Base-by-base conservation (phyloP, 257 asterid species). In the Vinca minor region DNA sequence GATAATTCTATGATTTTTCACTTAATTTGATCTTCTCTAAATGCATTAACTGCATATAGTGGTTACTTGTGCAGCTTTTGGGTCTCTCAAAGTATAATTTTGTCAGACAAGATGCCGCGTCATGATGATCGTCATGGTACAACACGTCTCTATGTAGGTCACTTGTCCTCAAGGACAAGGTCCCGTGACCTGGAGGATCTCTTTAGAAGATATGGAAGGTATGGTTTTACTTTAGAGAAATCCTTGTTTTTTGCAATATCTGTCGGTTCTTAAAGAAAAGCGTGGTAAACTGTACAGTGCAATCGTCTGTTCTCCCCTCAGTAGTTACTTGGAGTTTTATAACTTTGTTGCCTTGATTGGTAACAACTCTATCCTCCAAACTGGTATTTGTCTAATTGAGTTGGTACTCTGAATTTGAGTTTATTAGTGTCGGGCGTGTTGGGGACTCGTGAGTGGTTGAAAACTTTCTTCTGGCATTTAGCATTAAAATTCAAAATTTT, bases 121-220 rank as follows among this genome's bases (percentile, higher is more conserved):
- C 56, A 83, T 62, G 88, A 83, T 71, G 88, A 83, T 62, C 80
- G 84, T 20, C 72, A 77, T 67, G 83, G 80, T 28, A 72, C 71
- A 38, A 80, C 85, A 0, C 73, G 85, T 44, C 85, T 83, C 48
- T 83, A 83, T 69, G 85, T 83, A 62, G 88, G 88, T 28, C 88
- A 65, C 59, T 70, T 83, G 63, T 76, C 85, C 49, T 76, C 84
- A 38, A 76, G 88, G 73, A 83, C 88, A 2, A 76, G 82, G 3
- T 77, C 88, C 1, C 84, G 88, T 15, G 88, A 83, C 69, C 64
- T 83, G 74, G 88, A 83, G 50, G 88, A 83, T 25, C 63, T 83
- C 55, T 83, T 83, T 62, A 71, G 82, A 78, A 60, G 78, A 77
- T 83, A 83, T 34, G 88, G 88, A 52, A 83, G 88, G 88, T 83